A percentile compares a stretch with the other conserved stretches of the same genome.
Evolutionary conservation across 768 basidiomycete genomes (phyloP).

Genomic region (Macrolepiota albuminosa): DNA sequence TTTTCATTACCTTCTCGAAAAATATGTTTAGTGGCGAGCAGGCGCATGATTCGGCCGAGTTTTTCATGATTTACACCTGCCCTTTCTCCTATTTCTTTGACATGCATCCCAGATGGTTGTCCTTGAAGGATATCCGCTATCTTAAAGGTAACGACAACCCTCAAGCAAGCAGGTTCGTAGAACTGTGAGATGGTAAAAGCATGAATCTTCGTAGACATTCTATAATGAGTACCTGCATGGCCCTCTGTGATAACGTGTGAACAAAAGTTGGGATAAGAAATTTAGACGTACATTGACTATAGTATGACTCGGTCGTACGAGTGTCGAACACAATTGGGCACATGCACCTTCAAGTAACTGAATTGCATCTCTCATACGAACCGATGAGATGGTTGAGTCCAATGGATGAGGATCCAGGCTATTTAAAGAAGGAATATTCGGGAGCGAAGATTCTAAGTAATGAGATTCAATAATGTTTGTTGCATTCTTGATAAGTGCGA

Average conservation of each 20-base stretch:
- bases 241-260: neutral
- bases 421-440: constrained; percentile 17
- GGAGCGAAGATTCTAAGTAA: constrained; percentile 8
- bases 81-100: constrained; percentile 7
- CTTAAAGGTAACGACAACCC: constrained; percentile 28
- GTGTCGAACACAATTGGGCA: too few species aligned
- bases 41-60: too few species aligned
- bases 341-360: too few species aligned
- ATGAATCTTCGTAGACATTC: neutral
- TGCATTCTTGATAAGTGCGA: constrained; percentile 13
- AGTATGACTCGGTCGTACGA: too few species aligned
- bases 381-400: constrained; percentile 12
- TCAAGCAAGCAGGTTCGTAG: constrained; percentile 10
- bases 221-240: constrained; percentile 1
- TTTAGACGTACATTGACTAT: too few species aligned
- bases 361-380: neutral
- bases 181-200: neutral
- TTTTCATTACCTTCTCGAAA: too few species aligned
- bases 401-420: constrained; percentile 19
- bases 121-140: constrained; percentile 33
- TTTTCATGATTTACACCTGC: too few species aligned
- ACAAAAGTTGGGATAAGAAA: neutral
- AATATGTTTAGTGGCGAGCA: too few species aligned
- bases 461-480: constrained; percentile 13
- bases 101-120: constrained; percentile 26